phyloP scores from a whole-genome alignment of 345 rosid species.

The Hibiscus trionum region DNA sequence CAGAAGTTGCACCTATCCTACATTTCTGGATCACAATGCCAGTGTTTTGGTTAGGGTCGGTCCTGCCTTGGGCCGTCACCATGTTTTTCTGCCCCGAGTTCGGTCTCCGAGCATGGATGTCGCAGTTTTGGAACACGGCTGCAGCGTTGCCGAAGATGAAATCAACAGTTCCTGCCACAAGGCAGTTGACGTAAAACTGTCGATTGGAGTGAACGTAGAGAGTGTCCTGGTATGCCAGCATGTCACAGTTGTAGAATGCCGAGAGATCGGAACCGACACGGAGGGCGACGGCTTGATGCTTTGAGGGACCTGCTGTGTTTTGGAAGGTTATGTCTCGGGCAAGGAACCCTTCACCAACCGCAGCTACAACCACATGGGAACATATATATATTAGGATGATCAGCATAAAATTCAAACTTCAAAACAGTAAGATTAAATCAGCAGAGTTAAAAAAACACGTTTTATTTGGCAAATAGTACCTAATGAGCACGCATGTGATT shows the following conservation, averaged over 20 bases:
- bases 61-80: slow-evolving; percentile 91
- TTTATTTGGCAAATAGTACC: not conserved
- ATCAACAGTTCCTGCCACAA: slow-evolving; percentile 66
- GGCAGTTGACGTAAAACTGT: slow-evolving; percentile 57
- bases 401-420: not conserved
- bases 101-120: slow-evolving; percentile 86
- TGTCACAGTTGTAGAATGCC: slow-evolving; percentile 50
- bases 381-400: not conserved
- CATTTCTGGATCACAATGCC: slow-evolving; percentile 88
- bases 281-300: slow-evolving; percentile 64
- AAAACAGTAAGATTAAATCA: not conserved
- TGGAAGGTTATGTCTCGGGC: slow-evolving; percentile 55
- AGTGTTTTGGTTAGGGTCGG: slow-evolving; percentile 82
- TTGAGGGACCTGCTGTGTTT: slow-evolving; percentile 61
- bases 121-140: slow-evolving; percentile 58
- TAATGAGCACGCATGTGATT: slow-evolving; percentile 1
- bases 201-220: slow-evolving; percentile 57
- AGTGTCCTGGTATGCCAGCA: slow-evolving; percentile 63
- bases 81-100: slow-evolving; percentile 83
- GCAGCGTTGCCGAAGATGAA: slow-evolving; percentile 78
- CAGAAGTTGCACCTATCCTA: slow-evolving; percentile 72
- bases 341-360: slow-evolving; percentile 48
- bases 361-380: slow-evolving; percentile 33
- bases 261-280: slow-evolving; percentile 66
- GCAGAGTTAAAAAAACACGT: not conserved